Evolutionary conservation across 257 asterid genomes (phyloP), one percentile per base, ranked within the genome.

Genomic region (Linderniella brevidens): DNA sequence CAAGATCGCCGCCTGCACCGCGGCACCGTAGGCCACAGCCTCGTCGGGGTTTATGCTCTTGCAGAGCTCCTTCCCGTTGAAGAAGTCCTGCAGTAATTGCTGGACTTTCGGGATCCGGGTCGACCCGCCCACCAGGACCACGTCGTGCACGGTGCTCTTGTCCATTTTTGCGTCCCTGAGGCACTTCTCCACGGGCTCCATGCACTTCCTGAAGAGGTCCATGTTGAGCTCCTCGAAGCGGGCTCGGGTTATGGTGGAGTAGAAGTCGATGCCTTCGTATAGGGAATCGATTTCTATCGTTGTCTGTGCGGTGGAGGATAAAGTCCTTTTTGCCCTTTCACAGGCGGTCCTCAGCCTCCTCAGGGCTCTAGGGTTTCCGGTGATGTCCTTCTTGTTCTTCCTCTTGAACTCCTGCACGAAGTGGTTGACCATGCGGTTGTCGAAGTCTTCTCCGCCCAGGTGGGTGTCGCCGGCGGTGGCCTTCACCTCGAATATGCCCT

Each of bases 131-230:
- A 68, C 70, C 40, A 68, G 75, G 37, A 77, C 88, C n/a, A 70
- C 87, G 56, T 80, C 88, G 9, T 77, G 88, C 35, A 80, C 40
- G 1, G 56, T 58, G 74, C 93, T 82, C 70, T 82, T 82, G 59
- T 79, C 92, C 94, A 82, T 79, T 75, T 82, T 79, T 5, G 92
- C 94, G 62, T 76, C 94, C 70, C 87, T 69, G 68, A 79, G 64
- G 58, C 94, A 82, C 63, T 82, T 79, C 75, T 82, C 92, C 10
- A 82, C 94, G 0, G 87, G 94, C 17, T 82, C 92, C 87, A 82
- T 76, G 54, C 94, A 79, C 69, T 76, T 82, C 32, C 87, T 74
- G 56, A 82, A 82, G 45, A 78, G 61, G 52, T 78, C 92, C 93
- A 82, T 82, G 70, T 82, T 82, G 48, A 75, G 13, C 15, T 40